Evolutionary conservation across 352 stramenopile genomes (phyloP), one percentile per base, ranked within the genome.

Genomic region (Phytopythium kandeliae): DNA sequence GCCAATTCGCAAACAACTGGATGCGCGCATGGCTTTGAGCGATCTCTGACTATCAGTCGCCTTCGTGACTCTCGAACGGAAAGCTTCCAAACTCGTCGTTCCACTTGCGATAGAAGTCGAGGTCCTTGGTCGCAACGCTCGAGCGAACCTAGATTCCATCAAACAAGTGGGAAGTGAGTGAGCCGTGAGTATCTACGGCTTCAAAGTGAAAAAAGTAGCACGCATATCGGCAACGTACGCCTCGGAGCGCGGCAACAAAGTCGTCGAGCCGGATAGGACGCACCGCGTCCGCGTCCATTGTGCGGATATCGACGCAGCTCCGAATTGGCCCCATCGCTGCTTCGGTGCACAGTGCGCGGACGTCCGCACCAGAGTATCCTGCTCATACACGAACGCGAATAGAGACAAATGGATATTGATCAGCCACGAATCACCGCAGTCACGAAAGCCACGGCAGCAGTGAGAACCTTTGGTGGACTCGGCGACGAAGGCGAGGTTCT

Each of bases 341-440:
- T 58, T 99, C 97, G 0, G 83, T 97, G 59, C 95, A 99, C 22
- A 99, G 68, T n/a, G 92, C 85, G 34, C 94, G 94, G 22, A 99
- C 78, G 69, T 99, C 97, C 11, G 97, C 96, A 45, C 97, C 97
- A 51, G 92, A 98, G 69, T 98, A 99, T 7, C 97, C 96, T 87
- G 42, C 2, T 15, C 13, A 21, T 16, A 46, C 16, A 24, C 26
- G n/a, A 35, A 12, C 24, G 34, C 12, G 7, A 37, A 15, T 21
- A 22, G n/a, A n/a, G n/a, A n/a, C 35, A 22, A 40, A 4, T 10
- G 16, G 6, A 22, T 8, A 40, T 15, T 21, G 16, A 21, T 19
- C 21, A 45, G 38, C 21, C 38, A 45, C 21, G 16, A 22, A 26
- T 63, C 35, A 75, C 42, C 21, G 35, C 35, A 33, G 4, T 10